Conservation (phyloP, 2,329 filamentous ascomycete species). For the Epichloe festucae region DNA sequence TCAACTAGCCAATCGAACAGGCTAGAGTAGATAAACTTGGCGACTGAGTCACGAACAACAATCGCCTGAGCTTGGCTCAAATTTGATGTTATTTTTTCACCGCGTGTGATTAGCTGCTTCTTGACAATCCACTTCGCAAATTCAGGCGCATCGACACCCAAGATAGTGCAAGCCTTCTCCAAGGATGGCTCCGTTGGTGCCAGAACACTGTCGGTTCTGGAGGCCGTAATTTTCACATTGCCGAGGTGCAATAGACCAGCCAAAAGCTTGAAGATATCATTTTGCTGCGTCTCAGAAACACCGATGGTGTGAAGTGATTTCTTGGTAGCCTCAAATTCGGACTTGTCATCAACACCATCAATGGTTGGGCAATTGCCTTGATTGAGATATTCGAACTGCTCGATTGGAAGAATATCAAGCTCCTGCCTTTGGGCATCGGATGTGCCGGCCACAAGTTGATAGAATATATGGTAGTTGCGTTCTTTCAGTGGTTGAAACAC, state of each 20-base stretch:
- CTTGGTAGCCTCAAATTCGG: constrained; percentile 81
- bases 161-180: constrained; percentile 65
- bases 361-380: constrained; percentile 86
- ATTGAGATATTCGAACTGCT: constrained; percentile 92
- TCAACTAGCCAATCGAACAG: constrained; percentile 99
- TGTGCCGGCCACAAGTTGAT: constrained; percentile 90
- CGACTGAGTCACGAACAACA: constrained; percentile 92
- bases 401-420: constrained; percentile 64
- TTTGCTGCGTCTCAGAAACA: constrained; percentile 59
- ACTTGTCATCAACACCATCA: constrained; percentile 89
- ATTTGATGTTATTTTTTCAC: constrained; percentile 95
- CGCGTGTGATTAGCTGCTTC: constrained; percentile 92
- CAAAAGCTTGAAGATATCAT: constrained; percentile 78
- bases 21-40: constrained; percentile 97
- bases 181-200: constrained; percentile 70
- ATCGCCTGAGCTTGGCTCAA: constrained; percentile 84
- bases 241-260: constrained; percentile 87
- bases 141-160: constrained; percentile 74
- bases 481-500: constrained; percentile 97
- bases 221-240: constrained; percentile 90
- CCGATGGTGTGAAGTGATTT: constrained; percentile 81
- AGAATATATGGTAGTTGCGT: constrained; percentile 98
- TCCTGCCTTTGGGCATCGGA: constrained; percentile 71
- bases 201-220: constrained; percentile 76
- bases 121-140: constrained; percentile 99